Base-by-base conservation (phyloP, 306 rosid species). In the Vigna nakashimae region DNA sequence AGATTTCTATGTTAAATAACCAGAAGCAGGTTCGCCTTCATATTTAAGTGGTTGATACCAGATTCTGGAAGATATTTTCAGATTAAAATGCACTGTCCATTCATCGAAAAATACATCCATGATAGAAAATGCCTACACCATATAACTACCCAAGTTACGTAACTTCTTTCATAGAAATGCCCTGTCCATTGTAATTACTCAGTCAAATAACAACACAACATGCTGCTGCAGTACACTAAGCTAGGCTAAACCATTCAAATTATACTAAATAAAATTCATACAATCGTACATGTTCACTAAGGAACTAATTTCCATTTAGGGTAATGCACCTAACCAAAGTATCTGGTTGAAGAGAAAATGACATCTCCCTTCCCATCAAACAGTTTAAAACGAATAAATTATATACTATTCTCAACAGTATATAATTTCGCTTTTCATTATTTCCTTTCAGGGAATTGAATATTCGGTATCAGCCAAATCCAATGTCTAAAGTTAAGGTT, bases 401-500 rank as follows among this genome's bases (percentile, higher is more conserved):
- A 20, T 20, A 3, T 30, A 30, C 3, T 30, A 30, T 30, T 30
- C 4, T 30, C 4, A 30, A 30, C 18, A 77, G 53, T 16, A 62
- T 53, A 62, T 53, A 46, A 28, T 68, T 62, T 75, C 5, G 32
- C 4, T 30, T 74, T 70, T 20, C 1, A 38, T 62, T 49, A 42
- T 38, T 81, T 40, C 20, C 51, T 69, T 75, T 68, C 38, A 40
- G 20, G 59, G 32, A 45, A 55, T 59, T 18, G 40, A 81, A 75
- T 81, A 81, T 15, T 38, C 50, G 68, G 16, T n/a, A 49, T 60
- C 45, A 75, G 30, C 71, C 48, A 48, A 82, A 76, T 30, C 73
- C 38, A 30, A 30, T 30, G 32, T 30, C 32, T 30, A 30, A 30
- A 30, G 32, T 30, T 30, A 30, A 30, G 32, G 4, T 30, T 30